Conservation (phyloP, 192 early-diverging fungal genomes). For the Coemansia javaensis region DNA sequence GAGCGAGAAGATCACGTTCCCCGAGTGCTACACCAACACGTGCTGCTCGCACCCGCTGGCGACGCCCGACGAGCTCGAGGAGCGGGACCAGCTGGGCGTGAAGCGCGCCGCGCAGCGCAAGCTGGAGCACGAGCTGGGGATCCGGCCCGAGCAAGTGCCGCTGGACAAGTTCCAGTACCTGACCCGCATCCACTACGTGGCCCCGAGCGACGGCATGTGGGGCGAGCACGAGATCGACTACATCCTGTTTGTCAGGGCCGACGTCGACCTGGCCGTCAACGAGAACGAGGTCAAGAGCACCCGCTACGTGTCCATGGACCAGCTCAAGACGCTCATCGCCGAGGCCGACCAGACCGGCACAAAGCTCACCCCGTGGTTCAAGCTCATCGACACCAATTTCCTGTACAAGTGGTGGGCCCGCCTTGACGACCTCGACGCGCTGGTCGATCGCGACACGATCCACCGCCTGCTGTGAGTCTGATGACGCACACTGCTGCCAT, state of each 20-base stretch:
- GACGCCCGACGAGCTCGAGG: conserved; percentile 69
- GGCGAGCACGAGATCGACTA: conserved; percentile 99
- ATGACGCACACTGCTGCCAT: too few species aligned
- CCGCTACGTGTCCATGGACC: conserved; percentile 76
- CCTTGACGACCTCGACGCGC: conserved; percentile 61
- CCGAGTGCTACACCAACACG: conserved; percentile 94
- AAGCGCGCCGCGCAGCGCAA: conserved; percentile 88
- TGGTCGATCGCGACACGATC: conserved; percentile 64
- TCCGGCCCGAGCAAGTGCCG: conserved; percentile 69
- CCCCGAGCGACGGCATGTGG: conserved; percentile 93
- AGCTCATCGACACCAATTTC: conserved; percentile 85
- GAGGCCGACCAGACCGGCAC: conserved; percentile 53
- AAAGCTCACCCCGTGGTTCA: conserved; percentile 94
- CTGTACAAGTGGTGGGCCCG: conserved; percentile 96
- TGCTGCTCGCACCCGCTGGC: conserved; percentile 98
- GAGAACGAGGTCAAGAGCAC: conserved; percentile 86
- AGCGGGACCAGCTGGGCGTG: conserved; percentile 75
- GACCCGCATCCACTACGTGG: conserved; percentile 94
- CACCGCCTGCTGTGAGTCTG: conserved; percentile 57
- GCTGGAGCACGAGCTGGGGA: conserved; percentile 93
- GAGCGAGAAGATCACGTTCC: conserved; percentile 97
- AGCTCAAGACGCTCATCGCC: conserved; percentile 71
- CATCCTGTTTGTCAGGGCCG: conserved; percentile 80
- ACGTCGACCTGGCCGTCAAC: conserved; percentile 72
- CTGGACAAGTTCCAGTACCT: conserved; percentile 82